Evolutionary conservation across 139 green algal species (phyloP).

Genomic region (Chlorella sp.): DNA sequence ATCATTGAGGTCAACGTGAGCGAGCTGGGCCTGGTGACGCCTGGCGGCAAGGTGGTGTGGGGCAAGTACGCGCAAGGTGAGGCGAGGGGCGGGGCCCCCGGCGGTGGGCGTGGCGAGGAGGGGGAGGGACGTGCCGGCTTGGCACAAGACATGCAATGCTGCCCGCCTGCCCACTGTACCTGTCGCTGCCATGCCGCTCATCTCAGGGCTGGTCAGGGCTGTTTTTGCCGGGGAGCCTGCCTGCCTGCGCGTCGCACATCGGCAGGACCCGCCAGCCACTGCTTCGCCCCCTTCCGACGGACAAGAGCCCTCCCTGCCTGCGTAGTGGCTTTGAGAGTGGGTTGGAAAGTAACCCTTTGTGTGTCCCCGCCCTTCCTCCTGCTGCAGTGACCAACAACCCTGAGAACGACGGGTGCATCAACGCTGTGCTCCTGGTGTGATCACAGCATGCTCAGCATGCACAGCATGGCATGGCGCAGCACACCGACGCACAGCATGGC

Average conservation of each 20-base stretch:
- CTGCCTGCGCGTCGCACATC: neutral
- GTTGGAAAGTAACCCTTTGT: neutral
- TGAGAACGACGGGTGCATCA: constrained; percentile 99
- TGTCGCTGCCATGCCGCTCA: neutral
- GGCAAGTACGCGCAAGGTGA: constrained; percentile 97
- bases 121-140: neutral
- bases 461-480: too few species aligned
- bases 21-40: constrained; percentile 98
- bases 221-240: neutral
- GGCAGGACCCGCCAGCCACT: neutral
- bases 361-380: neutral
- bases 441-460: too few species aligned
- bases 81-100: neutral
- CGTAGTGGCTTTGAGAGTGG: too few species aligned
- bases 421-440: constrained; percentile 97
- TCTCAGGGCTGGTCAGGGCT: too few species aligned
- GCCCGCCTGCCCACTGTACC: neutral
- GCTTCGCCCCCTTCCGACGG: neutral
- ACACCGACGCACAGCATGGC: too few species aligned
- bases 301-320: too few species aligned
- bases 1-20: constrained; percentile 98
- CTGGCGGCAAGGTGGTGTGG: constrained; percentile 99
- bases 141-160: neutral
- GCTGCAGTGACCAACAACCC: constrained; percentile 92
- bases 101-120: neutral